Percentiles rank a stretch among this genome's conserved stretches.
phyloP scores from a whole-genome alignment of 208 protist species.

The Angomonas ambiguus region DNA sequence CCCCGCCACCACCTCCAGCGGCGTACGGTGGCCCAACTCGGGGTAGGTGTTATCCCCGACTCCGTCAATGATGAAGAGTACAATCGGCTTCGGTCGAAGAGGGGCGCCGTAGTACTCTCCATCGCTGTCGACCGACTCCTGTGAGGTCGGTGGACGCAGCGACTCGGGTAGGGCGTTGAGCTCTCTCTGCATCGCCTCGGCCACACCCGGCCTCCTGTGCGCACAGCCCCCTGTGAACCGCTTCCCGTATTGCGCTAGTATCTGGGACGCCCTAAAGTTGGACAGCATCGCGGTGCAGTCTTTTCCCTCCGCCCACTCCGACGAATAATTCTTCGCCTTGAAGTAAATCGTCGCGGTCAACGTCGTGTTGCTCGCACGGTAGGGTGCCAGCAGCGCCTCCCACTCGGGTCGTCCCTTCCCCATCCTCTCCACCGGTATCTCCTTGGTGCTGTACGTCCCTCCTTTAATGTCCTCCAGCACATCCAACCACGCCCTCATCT shows the following conservation, averaged over 20 bases:
- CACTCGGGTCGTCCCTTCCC: conserved; percentile 22
- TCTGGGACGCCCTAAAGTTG: conserved; percentile 32
- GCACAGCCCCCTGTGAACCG: conserved; percentile 32
- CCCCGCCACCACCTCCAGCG: conserved; percentile 65
- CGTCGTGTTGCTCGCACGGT: conserved; percentile 6
- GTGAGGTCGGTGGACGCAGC: conserved; percentile 26
- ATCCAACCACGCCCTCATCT: conserved; percentile 56
- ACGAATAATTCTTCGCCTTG: conserved; percentile 29
- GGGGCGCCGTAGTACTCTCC: conserved; percentile 28
- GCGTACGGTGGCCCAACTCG: conserved; percentile 50
- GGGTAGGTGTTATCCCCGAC: conserved; percentile 60
- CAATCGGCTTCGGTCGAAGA: conserved; percentile 38
- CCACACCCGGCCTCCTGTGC: conserved; percentile 30
- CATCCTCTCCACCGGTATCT: conserved; percentile 1
- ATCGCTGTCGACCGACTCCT: not conserved
- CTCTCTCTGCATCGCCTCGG: conserved; percentile 14
- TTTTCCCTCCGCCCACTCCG: conserved; percentile 33
- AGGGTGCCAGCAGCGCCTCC: conserved; percentile 16
- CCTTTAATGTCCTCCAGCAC: conserved; percentile 40
- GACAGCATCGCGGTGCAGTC: conserved; percentile 27
- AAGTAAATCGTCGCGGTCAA: conserved; percentile 44
- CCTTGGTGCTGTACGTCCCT: conserved; percentile 20
- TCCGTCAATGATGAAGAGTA: conserved; percentile 77
- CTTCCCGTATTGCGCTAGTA: conserved; percentile 30
- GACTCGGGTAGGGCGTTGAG: conserved; percentile 24